Evolutionary conservation across 768 basidiomycete species (phyloP), one percentile per base, ranked within the genome.

Genomic region (Suillus subluteus): DNA sequence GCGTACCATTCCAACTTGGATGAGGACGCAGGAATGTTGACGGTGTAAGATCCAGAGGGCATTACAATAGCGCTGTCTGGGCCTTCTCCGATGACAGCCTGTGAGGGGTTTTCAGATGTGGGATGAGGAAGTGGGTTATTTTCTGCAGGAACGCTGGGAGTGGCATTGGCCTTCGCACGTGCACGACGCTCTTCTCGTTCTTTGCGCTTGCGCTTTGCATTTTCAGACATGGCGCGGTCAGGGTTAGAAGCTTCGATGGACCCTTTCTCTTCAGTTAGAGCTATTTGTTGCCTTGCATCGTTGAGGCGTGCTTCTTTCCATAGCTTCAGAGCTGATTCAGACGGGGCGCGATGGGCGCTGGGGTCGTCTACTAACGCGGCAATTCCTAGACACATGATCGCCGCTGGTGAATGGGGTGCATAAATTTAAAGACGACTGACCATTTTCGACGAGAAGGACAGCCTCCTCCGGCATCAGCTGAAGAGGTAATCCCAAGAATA

Each of bases 401-500:
- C 15, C 50, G 40, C 26, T 63, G 11, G 16, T 55, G 46, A 41
- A 64, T 65, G 41, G 65, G 62, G 37, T 15, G 16, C 11, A 46
- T 62, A 9, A 6, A 40, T 38, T 21, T 61, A 23, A 21, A 46
- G 40, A 43, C 41, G 66, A 70, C 83, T 62, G 66, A 95, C 98
- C 87, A 67, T 92, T 91, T 70, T 91, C 85, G 16, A 98, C 87
- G 7, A 99, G 87, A 40, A 96, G 82, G 13, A 93, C 94, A 11
- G 90, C 94, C 75, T 99, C 98, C 77, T 99, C 98, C 0, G 95
- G 94, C 79, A 94, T 87, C 2, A 99, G 81, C 9, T 93, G 81
- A 7, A 98, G 82, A 1, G 98, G 98, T n/a, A 95, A 80, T 8
- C 98, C 98, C 41, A 99, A 83, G 75, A 99, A 99, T 3, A 92